Base-by-base conservation (phyloP, 1,284 basidiomycete species). In the Abortiporus biennis region DNA sequence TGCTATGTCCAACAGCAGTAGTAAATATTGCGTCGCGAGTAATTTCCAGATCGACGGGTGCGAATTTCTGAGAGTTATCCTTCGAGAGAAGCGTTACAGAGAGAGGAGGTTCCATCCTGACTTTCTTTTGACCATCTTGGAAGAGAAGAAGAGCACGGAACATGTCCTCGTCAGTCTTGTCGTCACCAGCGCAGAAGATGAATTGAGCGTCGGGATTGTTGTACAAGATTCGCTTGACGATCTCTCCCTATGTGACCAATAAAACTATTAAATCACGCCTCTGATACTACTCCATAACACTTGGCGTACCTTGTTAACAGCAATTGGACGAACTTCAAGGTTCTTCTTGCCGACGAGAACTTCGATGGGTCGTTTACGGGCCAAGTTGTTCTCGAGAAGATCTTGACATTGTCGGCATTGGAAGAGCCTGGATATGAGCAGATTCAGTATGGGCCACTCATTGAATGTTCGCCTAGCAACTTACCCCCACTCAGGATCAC, bases 141-240 rank as follows among this genome's bases (percentile, higher is more conserved):
- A 82, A 79, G 51, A 85, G 75, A 44, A 78, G 74, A 1, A 95
- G 72, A 0, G 92, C 78, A 51, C 91, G 82, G 84, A 95, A 95
- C 92, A 95, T 95, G 69, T 96, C 92, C 66, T 94, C 92, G 67
- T 95, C 92, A 36, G 92, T 93, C 88, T 97, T 97, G 72, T 98
- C 95, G 59, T 98, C 95, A 40, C 95, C 95, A 0, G 92, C 94
- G 62, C 95, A 98, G 68, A 98, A 94, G 57, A 97, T 77, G 61
- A 97, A 95, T 62, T 96, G 90, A 36, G 89, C 85, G 50, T 96
- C 92, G 1, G 92, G 85, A 69, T 97, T 85, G 59, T 84, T 71
- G 74, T 94, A 97, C 46, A 97, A 61, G 44, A 98, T 83, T 36
- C 93, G 74, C 70, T 93, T 92, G 54, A 97, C 93, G 56, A 98